phyloP scores from a whole-genome alignment of 2,329 filamentous ascomycete genomes.

The Nannizziopsis barbatae region DNA sequence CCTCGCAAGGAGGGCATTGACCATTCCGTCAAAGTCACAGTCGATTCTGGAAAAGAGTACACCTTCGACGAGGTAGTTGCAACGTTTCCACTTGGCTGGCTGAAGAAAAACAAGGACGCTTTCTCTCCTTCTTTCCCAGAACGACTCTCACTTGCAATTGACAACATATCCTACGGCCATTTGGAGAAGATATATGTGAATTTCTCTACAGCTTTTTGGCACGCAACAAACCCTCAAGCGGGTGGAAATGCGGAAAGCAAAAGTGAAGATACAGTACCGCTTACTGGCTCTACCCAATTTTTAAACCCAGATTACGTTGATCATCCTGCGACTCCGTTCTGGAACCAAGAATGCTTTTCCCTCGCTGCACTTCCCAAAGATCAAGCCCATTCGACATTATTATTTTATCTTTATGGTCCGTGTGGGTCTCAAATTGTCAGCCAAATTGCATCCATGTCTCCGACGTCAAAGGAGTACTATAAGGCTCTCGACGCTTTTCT shows the following conservation, averaged over 20 bases:
- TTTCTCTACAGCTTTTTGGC: conserved; percentile 69
- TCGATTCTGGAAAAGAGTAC: conserved; percentile 26
- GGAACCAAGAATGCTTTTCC: conserved; percentile 69
- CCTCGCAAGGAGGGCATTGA: conserved; percentile 17
- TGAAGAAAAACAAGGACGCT: conserved; percentile 38
- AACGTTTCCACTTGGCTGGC: conserved; percentile 44
- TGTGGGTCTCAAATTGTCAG: conserved; percentile 32
- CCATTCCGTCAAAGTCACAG: conserved; percentile 37
- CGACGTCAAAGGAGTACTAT: conserved; percentile 40
- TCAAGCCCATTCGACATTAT: conserved; percentile 62
- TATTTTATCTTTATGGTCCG: conserved; percentile 55
- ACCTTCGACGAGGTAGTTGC: conserved; percentile 43
- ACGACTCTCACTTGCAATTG: conserved; percentile 36
- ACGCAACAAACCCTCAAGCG: conserved; percentile 13
- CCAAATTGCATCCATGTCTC: conserved; percentile 22
- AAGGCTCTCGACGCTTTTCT: conserved; percentile 55
- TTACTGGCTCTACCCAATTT: conserved; percentile 63
- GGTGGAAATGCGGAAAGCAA: background rate
- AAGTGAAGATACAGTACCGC: conserved; percentile 22
- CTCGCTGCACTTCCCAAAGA: conserved; percentile 53
- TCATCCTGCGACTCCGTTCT: conserved; percentile 50
- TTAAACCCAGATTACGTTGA: conserved; percentile 57
- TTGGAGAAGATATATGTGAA: conserved; percentile 47
- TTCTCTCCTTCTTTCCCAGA: conserved; percentile 38
- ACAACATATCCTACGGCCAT: conserved; percentile 38